Percentiles rank a stretch among this genome's conserved stretches.
phyloP scores from a whole-genome alignment of 83 land plant species.

The Isoetes engelmannii region DNA sequence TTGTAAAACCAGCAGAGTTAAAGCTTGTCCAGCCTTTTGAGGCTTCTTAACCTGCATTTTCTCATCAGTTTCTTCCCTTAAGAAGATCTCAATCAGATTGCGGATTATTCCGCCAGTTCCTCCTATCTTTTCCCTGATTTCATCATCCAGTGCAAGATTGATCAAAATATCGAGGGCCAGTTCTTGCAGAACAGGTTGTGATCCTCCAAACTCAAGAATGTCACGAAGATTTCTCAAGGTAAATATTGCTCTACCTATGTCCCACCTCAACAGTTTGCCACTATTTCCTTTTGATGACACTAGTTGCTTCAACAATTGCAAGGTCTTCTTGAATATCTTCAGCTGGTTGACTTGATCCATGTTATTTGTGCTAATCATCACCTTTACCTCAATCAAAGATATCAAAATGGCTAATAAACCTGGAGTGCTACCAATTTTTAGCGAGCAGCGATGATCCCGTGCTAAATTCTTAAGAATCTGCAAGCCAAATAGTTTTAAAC shows the following conservation, averaged over 20 bases:
- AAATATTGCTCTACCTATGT: not conserved
- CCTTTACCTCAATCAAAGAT: not conserved
- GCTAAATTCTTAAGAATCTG: not conserved
- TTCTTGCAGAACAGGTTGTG: conserved; percentile 1
- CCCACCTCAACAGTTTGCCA: not conserved
- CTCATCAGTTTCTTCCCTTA: not conserved
- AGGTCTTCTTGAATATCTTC: not conserved
- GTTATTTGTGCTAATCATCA: not conserved
- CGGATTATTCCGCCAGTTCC: not conserved
- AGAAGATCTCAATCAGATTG: not conserved
- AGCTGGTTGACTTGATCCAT: not conserved
- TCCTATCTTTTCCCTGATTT: not conserved
- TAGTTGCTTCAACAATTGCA: not conserved
- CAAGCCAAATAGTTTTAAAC: not conserved
- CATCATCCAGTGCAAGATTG: not conserved
- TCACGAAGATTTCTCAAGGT: not conserved
- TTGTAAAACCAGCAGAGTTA: not conserved
- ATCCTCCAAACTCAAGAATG: conserved; percentile 1
- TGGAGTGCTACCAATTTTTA: not conserved
- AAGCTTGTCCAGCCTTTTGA: not conserved
- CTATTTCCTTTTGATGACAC: not conserved
- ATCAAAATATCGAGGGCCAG: not conserved
- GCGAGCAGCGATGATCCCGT: not conserved
- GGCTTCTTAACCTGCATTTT: not conserved
- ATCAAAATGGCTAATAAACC: not conserved